phyloP scores from a whole-genome alignment of 2,329 filamentous ascomycete species.

The Fusarium ramigenum region DNA sequence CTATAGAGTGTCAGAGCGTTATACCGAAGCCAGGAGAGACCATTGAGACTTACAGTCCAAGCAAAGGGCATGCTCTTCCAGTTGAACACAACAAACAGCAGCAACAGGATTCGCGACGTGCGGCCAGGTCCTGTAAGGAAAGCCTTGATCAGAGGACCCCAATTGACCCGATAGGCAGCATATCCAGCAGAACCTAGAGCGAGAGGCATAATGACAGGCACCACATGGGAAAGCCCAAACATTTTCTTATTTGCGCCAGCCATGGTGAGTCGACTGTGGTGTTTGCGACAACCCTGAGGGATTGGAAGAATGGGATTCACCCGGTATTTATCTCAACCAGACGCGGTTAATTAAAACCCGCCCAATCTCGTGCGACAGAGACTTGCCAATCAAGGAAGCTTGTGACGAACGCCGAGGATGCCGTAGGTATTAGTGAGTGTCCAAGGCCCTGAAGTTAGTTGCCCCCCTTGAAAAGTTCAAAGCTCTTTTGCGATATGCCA shows the following conservation, averaged over 20 bases:
- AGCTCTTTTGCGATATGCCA: constrained; percentile 12
- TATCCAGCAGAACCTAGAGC: constrained; percentile 57
- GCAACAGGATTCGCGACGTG: constrained; percentile 60
- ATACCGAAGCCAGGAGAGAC: background rate
- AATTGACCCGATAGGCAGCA: constrained; percentile 57
- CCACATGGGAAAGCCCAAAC: constrained; percentile 45
- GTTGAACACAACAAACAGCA: constrained; percentile 70
- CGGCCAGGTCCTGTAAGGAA: constrained; percentile 66
- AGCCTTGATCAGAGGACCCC: constrained; percentile 48
- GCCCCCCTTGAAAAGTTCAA: background rate
- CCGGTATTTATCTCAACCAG: constrained; percentile 1
- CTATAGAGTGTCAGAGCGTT: constrained; percentile 47
- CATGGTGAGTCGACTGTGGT: constrained; percentile 37
- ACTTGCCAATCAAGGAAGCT: background rate
- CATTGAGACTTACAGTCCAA: constrained; percentile 73
- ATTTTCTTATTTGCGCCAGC: constrained; percentile 48
- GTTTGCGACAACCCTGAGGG: constrained; percentile 5
- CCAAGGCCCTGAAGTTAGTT: background rate
- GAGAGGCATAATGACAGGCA: constrained; percentile 55
- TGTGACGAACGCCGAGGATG: background rate
- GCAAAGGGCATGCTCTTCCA: constrained; percentile 78
- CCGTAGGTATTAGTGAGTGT: background rate
- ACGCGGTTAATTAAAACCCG: background rate
- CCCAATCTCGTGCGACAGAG: background rate
- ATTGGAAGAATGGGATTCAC: background rate